Conservation (phyloP, 2,329 filamentous ascomycete genomes). For the Fusarium redolens region DNA sequence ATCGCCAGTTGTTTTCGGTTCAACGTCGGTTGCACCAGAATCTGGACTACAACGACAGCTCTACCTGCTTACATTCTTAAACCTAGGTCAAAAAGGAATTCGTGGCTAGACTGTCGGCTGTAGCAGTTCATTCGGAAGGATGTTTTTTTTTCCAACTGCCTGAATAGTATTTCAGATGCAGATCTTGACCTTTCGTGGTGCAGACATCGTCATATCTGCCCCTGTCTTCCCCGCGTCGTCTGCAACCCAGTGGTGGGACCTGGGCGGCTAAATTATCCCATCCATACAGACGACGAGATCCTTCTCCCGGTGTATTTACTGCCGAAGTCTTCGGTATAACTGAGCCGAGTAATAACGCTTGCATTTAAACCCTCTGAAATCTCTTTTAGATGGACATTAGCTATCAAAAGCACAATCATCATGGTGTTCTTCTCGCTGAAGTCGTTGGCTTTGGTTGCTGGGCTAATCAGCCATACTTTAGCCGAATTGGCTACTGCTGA, state of each 20-base stretch:
- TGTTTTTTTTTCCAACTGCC: neutral
- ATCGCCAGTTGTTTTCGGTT: accelerated
- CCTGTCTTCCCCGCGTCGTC: conserved; percentile 22
- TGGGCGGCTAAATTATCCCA: conserved; percentile 15
- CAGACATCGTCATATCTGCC: neutral
- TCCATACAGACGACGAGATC: neutral
- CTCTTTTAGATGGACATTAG: accelerated
- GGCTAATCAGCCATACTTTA: neutral
- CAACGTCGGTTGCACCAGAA: neutral
- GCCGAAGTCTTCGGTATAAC: conserved; percentile 13
- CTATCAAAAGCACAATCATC: accelerated
- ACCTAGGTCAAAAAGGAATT: accelerated
- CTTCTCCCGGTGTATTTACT: neutral
- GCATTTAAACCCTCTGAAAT: neutral
- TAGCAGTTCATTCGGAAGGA: too few species aligned
- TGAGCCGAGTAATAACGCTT: neutral
- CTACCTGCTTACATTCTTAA: accelerated
- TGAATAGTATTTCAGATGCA: neutral
- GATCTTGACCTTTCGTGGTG: neutral
- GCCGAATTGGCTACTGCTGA: conserved; percentile 21
- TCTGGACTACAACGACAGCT: neutral
- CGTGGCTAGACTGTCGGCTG: neutral
- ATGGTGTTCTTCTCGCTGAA: conserved; percentile 7
- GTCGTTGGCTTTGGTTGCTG: neutral
- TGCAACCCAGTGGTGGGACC: neutral